phyloP scores from a whole-genome alignment of 78 protist genomes.

The Cavenderia fasciculata region DNA sequence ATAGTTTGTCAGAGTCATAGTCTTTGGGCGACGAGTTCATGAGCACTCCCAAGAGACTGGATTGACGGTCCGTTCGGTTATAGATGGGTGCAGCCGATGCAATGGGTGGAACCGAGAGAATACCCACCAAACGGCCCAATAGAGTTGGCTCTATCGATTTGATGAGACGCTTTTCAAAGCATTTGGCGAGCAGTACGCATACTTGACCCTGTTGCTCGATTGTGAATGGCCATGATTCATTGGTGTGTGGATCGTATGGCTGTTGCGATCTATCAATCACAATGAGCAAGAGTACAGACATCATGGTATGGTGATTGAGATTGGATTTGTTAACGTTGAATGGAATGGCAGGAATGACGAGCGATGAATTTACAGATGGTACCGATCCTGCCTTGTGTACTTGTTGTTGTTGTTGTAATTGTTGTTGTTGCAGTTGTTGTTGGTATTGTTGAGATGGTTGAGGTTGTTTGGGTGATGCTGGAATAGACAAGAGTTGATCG shows the following conservation, averaged over 20 bases:
- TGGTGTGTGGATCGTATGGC: constrained; percentile 9
- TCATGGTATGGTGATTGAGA: constrained; percentile 19
- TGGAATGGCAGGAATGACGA: constrained; percentile 50
- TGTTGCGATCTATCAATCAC: constrained; percentile 51
- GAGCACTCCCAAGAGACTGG: background rate
- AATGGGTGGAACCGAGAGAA: constrained; percentile 18
- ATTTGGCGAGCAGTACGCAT: constrained; percentile 7
- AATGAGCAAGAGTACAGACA: constrained; percentile 52
- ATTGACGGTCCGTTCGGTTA: background rate
- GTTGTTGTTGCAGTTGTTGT: background rate
- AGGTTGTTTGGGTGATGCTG: background rate
- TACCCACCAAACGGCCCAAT: constrained; percentile 26
- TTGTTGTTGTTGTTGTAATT: background rate
- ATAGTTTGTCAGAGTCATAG: constrained; percentile 12
- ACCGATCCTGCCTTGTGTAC: background rate
- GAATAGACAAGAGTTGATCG: constrained; percentile 16
- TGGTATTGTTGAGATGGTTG: background rate
- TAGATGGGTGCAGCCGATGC: constrained; percentile 25
- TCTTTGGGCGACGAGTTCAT: background rate
- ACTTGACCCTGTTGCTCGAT: constrained; percentile 66
- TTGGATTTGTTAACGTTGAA: constrained; percentile 31
- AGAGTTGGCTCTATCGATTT: background rate
- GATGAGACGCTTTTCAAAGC: constrained; percentile 1
- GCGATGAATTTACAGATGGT: background rate
- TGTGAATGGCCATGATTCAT: constrained; percentile 50